Base-by-base conservation (phyloP, 2,329 filamentous ascomycete genomes). In the Botrytis elliptica region DNA sequence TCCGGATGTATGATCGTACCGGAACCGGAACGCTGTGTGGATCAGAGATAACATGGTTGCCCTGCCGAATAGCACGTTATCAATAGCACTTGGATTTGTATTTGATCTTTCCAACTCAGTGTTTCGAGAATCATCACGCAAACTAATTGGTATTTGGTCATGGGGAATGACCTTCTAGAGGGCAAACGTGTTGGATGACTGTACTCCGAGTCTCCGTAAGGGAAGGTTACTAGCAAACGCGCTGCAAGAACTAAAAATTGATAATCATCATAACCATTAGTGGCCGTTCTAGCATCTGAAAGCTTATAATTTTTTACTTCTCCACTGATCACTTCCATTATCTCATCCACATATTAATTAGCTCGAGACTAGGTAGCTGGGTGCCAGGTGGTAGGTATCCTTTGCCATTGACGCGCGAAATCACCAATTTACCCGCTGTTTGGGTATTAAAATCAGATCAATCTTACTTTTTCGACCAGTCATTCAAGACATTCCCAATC, bases 351-450 rank as follows among this genome's bases (percentile, higher is more conserved):
- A n/a, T 42, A n/a, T 14, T 44, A 44, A 40, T 38, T 29, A 44
- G n/a, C 16, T 64, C n/a, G 52, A 57, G 52, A 57, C 60, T 44
- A 44, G n/a, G n/a, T 42, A 44, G n/a, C 8, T 64, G 33, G 20
- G 20, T 62, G 36, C 38, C 7, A 42, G 62, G 20, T 36, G 18
- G n/a, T 44, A 60, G 25, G 12, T 44, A 60, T 70, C 40, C 29
- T 70, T 70, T 70, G 67, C 40, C 22, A 59, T 70, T 70, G 67
- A 60, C 52, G 67, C 67, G 67, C 12, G 62, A 70, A 60, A 57
- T 20, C 22, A 44, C n/a, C 18, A 25, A 46, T 59, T 70, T 70
- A 60, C 67, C 67, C 52, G 67, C 52, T 60, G 22, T 46, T 60
- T 42, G 52, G 38, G n/a, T 16, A 60, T 55, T 60, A 5, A 70